phyloP scores from a whole-genome alignment of 306 rosid species.

The Quillaja saponaria region DNA sequence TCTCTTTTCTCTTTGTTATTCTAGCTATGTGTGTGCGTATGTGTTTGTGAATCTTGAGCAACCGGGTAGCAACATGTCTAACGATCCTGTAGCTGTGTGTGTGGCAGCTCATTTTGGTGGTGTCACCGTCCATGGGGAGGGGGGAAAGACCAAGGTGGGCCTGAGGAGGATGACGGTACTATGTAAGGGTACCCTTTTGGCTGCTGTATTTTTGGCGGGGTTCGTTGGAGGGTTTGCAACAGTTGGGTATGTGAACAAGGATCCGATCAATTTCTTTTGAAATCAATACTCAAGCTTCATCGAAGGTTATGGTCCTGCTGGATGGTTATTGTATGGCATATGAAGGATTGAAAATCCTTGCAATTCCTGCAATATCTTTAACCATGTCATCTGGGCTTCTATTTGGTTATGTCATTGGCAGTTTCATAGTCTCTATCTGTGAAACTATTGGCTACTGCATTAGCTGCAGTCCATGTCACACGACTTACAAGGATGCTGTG shows the following conservation, averaged over 20 bases:
- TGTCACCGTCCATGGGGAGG: not conserved
- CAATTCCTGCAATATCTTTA: conserved; percentile 91
- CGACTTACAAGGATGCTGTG: conserved; percentile 75
- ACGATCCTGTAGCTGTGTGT: no score
- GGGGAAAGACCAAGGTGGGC: conserved; percentile 4
- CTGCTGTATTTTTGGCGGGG: conserved; percentile 68
- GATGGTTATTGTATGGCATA: conserved; percentile 89
- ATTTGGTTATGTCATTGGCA: conserved; percentile 78
- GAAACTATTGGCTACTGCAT: conserved; percentile 84
- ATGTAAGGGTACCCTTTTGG: conserved; percentile 81
- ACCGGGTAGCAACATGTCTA: no score
- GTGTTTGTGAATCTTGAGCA: no score
- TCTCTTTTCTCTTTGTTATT: no score
- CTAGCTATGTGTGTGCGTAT: no score
- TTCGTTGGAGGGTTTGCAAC: conserved; percentile 76
- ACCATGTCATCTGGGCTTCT: conserved; percentile 98
- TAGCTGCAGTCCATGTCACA: conserved; percentile 86
- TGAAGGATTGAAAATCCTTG: conserved; percentile 95
- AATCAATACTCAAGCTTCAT: conserved; percentile 66
- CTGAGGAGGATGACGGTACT: conserved; percentile 31
- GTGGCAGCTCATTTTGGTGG: not conserved
- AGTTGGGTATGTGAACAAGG: conserved; percentile 75
- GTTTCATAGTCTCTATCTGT: conserved; percentile 85
- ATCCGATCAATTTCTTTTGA: conserved; percentile 68
- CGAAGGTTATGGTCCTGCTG: conserved; percentile 94